A percentile compares a stretch with the other conserved stretches of the same genome.
Evolutionary conservation across 768 basidiomycete species (phyloP).

Genomic region (Basidioascus undulatus): DNA sequence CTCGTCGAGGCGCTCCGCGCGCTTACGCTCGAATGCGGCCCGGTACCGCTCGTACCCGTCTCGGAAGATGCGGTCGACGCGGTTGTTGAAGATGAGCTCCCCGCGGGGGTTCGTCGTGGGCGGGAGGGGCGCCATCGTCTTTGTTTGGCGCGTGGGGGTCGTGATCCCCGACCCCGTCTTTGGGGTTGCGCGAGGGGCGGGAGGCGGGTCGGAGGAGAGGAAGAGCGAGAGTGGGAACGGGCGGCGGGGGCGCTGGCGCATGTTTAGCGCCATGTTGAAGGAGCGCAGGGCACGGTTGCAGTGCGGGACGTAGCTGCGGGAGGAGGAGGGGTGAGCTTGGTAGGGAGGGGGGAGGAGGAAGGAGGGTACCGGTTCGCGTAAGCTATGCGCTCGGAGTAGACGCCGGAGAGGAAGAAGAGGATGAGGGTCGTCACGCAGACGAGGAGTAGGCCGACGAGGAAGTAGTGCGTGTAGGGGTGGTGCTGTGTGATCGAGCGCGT

Average conservation of each 20-base stretch:
- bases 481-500: not conserved
- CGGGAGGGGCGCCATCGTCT: conserved; percentile 53
- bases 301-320: conserved; percentile 70
- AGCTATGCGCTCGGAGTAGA: conserved; percentile 86
- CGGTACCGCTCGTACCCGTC: conserved; percentile 87
- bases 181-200: not conserved
- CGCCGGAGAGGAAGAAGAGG: conserved; percentile 86
- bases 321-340: not conserved
- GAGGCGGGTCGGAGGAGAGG: not conserved
- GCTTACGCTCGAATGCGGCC: conserved; percentile 51
- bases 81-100: conserved; percentile 83
- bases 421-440: conserved; percentile 73
- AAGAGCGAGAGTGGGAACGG: conserved; percentile 15
- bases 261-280: conserved; percentile 93
- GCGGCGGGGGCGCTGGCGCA: conserved; percentile 45
- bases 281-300: conserved; percentile 75
- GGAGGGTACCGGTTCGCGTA: conserved; percentile 65
- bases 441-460: conserved; percentile 54
- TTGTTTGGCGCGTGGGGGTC: conserved; percentile 14
- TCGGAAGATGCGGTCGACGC: conserved; percentile 54
- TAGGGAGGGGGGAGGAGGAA: not conserved
- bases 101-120: conserved; percentile 75
- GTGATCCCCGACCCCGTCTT: not conserved
- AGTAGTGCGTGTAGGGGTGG: conserved; percentile 24
- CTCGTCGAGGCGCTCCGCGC: conserved; percentile 51